A percentile compares a stretch with the other conserved stretches of the same genome.
These are phyloP conservation scores for Nemophila menziesii DNA, from an alignment of 257 asterid genomes.

Conservation along the genomic window DNA sequence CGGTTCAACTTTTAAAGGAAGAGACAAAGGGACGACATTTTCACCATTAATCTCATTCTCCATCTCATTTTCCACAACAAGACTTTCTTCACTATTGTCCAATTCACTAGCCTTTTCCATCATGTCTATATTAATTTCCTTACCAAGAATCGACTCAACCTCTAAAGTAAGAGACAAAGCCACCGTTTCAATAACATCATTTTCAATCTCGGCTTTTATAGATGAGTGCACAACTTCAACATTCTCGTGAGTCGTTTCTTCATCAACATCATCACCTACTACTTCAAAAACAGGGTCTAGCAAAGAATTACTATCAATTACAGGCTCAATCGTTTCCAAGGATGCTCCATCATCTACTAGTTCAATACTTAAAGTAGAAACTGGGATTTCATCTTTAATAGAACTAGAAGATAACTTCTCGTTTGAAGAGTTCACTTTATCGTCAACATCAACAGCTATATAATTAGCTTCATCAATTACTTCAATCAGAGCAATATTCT, in stretches of 20 bases:
- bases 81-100: constrained; percentile 18
- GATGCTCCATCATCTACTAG: constrained; percentile 10
- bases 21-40: constrained; percentile 14
- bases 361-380: constrained; percentile 11
- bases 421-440: constrained; percentile 14
- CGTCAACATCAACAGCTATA: constrained; percentile 9
- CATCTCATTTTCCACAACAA: constrained; percentile 26
- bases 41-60: constrained; percentile 13
- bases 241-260: constrained; percentile 10
- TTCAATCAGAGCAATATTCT: constrained; percentile 13
- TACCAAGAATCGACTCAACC: constrained; percentile 25
- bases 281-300: constrained; percentile 5
- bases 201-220: constrained; percentile 17
- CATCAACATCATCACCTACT: not conserved
- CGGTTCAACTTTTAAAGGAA: constrained; percentile 28
- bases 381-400: constrained; percentile 14
- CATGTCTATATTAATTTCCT: constrained; percentile 18
- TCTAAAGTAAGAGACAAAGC: constrained; percentile 19
- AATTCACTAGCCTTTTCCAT: constrained; percentile 19
- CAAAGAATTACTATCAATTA: constrained; percentile 7
- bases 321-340: constrained; percentile 9
- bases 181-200: constrained; percentile 9
- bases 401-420: constrained; percentile 18
- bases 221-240: constrained; percentile 9
- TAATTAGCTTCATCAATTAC: constrained; percentile 17